phyloP scores from a whole-genome alignment of 2,329 filamentous ascomycete species.

The Botryotinia narcissicola region DNA sequence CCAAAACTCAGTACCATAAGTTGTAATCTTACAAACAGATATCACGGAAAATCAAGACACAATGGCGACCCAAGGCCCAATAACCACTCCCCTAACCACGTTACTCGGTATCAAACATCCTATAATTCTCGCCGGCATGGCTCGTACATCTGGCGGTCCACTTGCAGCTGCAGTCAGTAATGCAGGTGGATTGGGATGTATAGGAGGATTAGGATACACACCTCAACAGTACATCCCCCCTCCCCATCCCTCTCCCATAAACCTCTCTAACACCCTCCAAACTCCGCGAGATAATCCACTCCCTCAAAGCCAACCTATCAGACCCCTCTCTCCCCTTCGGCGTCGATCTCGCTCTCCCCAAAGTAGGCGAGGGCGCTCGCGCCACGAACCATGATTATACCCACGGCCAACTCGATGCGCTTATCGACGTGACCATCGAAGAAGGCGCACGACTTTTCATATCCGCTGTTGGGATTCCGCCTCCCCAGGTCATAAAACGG shows the following conservation, averaged over 20 bases:
- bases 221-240: slow-evolving; percentile 42
- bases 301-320: slow-evolving; percentile 73
- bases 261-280: background rate
- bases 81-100: slow-evolving; percentile 73
- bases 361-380: slow-evolving; percentile 78
- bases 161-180: slow-evolving; percentile 82
- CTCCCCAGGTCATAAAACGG: slow-evolving; percentile 66
- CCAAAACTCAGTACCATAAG: background rate
- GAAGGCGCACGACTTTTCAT: slow-evolving; percentile 86
- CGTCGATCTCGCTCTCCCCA: slow-evolving; percentile 86
- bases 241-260: background rate
- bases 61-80: slow-evolving; percentile 36
- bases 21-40: background rate
- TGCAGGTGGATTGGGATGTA: slow-evolving; percentile 72
- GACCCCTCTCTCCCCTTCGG: slow-evolving; percentile 76
- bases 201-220: slow-evolving; percentile 70
- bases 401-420: slow-evolving; percentile 78
- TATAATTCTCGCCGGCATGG: slow-evolving; percentile 92
- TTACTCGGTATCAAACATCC: slow-evolving; percentile 85
- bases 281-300: slow-evolving; percentile 76
- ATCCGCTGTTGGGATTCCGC: slow-evolving; percentile 83
- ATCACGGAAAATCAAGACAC: background rate
- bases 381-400: slow-evolving; percentile 98
- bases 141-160: slow-evolving; percentile 72
- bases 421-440: slow-evolving; percentile 82